Conservation (phyloP, 2,329 filamentous ascomycete species). For the Clarireedia sp. region DNA sequence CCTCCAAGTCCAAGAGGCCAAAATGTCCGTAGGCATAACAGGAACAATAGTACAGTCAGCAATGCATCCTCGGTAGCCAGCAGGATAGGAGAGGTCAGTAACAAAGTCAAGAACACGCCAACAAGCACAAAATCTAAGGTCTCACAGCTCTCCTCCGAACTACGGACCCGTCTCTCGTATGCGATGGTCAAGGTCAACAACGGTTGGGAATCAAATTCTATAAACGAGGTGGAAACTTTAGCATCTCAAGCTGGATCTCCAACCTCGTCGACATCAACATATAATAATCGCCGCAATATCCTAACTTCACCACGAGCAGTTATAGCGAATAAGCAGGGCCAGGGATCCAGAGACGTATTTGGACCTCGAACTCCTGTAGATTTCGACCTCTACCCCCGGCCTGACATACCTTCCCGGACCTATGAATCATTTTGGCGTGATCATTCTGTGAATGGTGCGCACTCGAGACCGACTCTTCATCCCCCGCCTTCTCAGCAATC, state of each 20-base stretch:
- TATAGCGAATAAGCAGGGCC: slow-evolving; percentile 30
- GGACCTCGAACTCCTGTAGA: slow-evolving; percentile 17
- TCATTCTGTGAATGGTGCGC: slow-evolving; percentile 27
- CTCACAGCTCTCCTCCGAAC: slow-evolving; percentile 42
- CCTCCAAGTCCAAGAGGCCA: slow-evolving; percentile 26
- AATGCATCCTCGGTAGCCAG: slow-evolving; percentile 52
- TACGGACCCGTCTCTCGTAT: slow-evolving; percentile 80
- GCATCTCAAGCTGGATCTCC: slow-evolving; percentile 62
- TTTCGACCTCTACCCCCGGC: slow-evolving; percentile 30
- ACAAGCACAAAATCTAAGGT: slow-evolving; percentile 14
- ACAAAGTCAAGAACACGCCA: background rate
- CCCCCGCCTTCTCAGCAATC: slow-evolving; percentile 38
- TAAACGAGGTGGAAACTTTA: slow-evolving; percentile 69
- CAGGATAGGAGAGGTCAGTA: slow-evolving; percentile 67
- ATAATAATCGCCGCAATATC: slow-evolving; percentile 43
- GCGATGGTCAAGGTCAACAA: slow-evolving; percentile 91
- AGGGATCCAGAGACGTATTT: slow-evolving; percentile 12
- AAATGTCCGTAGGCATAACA: slow-evolving; percentile 47
- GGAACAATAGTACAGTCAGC: slow-evolving; percentile 63
- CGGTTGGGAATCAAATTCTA: slow-evolving; percentile 72
- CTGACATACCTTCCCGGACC: slow-evolving; percentile 27
- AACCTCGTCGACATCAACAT: slow-evolving; percentile 48
- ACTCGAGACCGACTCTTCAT: slow-evolving; percentile 13
- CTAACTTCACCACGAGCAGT: slow-evolving; percentile 47
- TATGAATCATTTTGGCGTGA: slow-evolving; percentile 42